Base-by-base conservation (phyloP, 2,329 filamentous ascomycete species). In the Dothidotthia symphoricarpi region DNA sequence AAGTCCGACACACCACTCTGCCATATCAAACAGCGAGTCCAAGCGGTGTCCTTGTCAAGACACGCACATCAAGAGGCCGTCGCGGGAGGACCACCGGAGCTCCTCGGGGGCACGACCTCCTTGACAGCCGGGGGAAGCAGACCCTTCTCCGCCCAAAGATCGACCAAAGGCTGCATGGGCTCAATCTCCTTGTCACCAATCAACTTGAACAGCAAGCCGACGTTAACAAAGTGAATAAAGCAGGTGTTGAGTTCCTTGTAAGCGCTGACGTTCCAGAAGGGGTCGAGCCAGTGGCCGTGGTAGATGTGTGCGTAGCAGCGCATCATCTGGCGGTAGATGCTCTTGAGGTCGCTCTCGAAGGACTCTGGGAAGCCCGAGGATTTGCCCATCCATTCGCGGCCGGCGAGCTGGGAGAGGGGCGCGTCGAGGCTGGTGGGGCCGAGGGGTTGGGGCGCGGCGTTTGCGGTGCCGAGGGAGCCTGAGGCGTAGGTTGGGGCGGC, bases 81-180 rank as follows among this genome's bases (percentile, higher is more conserved):
- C 13, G 17, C 13, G 16, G 13, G 5, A 27, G 45, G 59, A 3
- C 39, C 43, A 25, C 47, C 42, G n/a, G 51, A 45, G 31, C 45
- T 53, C 38, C 36, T 43, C 3, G 48, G 44, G 10, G 49, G 47
- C 13, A 27, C 47, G 28, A 49, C 47, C 34, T 64, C 55, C 46
- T 57, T 57, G 19, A 31, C 31, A 0, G 49, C 36, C 9, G 51
- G 41, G 17, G 89, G 89, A 55, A 97, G 86, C 16, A 90, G 86
- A 42, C 90, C 89, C 61, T 91, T 91, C 47, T 84, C 84, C 16
- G 89, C 83, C 85, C 90, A 96, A 31, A 96, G 77, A 59, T 96
- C 89, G 53, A 97, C 87, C 53, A 97, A 71, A 16, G 88, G 88
- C 72, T 94, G 88, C 88, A 97, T 95, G 15, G 91, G 91, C 75